phyloP scores from a whole-genome alignment of 495 filamentous ascomycete species.

The Penicillium lividum region DNA sequence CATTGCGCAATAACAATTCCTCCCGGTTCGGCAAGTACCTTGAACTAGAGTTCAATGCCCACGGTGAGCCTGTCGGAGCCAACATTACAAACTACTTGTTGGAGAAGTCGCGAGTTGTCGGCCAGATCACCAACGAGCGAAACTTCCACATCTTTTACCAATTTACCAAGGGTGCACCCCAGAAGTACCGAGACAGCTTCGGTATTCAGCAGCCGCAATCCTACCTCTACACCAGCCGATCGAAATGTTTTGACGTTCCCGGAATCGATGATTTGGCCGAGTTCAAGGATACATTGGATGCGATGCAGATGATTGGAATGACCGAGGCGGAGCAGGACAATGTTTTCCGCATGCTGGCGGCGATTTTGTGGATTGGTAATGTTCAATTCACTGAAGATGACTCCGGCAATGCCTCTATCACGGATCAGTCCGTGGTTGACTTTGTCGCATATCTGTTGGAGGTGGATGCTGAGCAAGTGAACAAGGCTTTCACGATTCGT shows the following conservation, averaged over 20 bases:
- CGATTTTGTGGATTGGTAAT: conserved; percentile 94
- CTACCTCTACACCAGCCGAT: conserved; percentile 92
- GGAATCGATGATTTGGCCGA: conserved; percentile 91
- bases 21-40: conserved; percentile 98
- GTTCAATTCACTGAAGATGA: conserved; percentile 87
- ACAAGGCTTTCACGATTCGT: conserved; percentile 86
- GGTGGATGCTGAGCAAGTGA: conserved; percentile 75
- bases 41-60: conserved; percentile 92
- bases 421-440: conserved; percentile 86
- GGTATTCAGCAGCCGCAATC: conserved; percentile 90
- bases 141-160: conserved; percentile 99
- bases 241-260: conserved; percentile 90
- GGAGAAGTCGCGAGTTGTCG: conserved; percentile 93
- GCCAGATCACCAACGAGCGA: conserved; percentile 91
- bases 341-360: conserved; percentile 94
- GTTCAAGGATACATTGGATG: conserved; percentile 87
- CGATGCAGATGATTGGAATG: conserved; percentile 93
- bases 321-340: conserved; percentile 87
- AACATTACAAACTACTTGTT: conserved; percentile 98
- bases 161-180: conserved; percentile 90
- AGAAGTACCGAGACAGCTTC: conserved; percentile 80
- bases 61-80: conserved; percentile 92
- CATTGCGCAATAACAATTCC: conserved; percentile 97
- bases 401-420: conserved; percentile 79
- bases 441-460: conserved; percentile 94